Evolutionary conservation across 129 eudicot genomes (phyloP), one percentile per base, ranked within the genome.

Genomic region (Glebionis coronaria): DNA sequence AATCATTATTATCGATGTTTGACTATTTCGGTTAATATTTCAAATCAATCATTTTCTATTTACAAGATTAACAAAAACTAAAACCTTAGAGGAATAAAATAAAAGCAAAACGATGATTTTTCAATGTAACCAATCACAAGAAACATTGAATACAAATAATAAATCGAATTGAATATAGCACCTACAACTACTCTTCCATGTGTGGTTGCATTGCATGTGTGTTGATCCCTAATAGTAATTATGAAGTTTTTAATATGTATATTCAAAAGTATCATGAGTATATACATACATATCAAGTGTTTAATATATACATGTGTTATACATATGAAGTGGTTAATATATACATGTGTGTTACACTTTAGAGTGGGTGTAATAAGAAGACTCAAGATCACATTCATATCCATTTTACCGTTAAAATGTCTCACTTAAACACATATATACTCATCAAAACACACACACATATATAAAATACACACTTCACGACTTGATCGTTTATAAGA

Each of bases 191-290:
- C 69, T 50, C 25, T 61, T 68, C 61, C 61, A 49, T 71, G 61
- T 60, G 61, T 71, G 38, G 69, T 29, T 71, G 67, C 76, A 71
- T 29, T 71, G 67, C 76, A 71, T 61, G 68, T 71, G 76, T 61
- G 60, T 49, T 71, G 61, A 61, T 49, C 42, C 76, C 73, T 13
- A 68, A 54, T 54, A n/a, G n/a, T n/a, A 68, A 68, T 68, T 55
- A 68, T 68, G 64, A 55, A 68, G 53, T 44, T 20, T 55, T 38
- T 11, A 52, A 67, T 53, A 67, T 29, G 51, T 25, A 25, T 20
- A 28, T 60, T 9, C 12, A 12, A 47, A 47, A 47, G 7, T 3
- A 11, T 47, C 53, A 3, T 47, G 25, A 2, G n/a, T 47, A 11
- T 56, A 56, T 10, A 21, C 29, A 20, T 20, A 56, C 3, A 12